Conservation (phyloP, 177 flowering plant genomes). For the Vitis hybrid region DNA sequence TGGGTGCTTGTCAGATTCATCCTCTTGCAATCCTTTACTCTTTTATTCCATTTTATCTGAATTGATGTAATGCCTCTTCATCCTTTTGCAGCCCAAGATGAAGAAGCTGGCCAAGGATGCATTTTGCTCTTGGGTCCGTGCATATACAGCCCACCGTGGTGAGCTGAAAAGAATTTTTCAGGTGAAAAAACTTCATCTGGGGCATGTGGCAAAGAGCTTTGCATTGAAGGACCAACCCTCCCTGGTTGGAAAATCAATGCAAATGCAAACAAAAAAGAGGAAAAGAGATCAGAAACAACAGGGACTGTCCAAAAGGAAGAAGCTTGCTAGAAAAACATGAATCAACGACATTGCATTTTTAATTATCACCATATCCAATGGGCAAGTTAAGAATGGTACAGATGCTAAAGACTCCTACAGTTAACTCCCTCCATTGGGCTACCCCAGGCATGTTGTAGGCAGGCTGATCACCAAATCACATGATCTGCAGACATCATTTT, state of each 20-base stretch:
- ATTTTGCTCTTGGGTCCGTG: slow-evolving; percentile 93
- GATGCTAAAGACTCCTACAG: neutral
- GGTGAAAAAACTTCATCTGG: slow-evolving; percentile 91
- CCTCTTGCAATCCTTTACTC: too few species aligned
- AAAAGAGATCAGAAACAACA: slow-evolving; percentile 55
- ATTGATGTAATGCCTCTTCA: slow-evolving; percentile 8
- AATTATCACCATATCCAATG: too few species aligned
- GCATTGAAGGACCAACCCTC: slow-evolving; percentile 92
- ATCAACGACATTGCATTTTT: neutral
- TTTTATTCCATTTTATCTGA: neutral
- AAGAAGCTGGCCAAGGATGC: slow-evolving; percentile 73
- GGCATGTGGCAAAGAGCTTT: slow-evolving; percentile 93
- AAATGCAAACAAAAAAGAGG: slow-evolving; percentile 67
- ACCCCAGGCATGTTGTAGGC: neutral
- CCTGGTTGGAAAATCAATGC: slow-evolving; percentile 68
- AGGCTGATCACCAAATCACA: neutral
- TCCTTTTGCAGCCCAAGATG: slow-evolving; percentile 41
- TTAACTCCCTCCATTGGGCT: neutral
- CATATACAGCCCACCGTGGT: slow-evolving; percentile 93
- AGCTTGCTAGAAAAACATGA: slow-evolving; percentile 26
- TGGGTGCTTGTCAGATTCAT: neutral
- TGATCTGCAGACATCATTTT: neutral
- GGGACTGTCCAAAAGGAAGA: slow-evolving; percentile 44
- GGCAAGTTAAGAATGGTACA: neutral
- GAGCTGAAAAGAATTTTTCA: slow-evolving; percentile 81